phyloP scores from a whole-genome alignment of 164 flowering plant species.

The Kalanchoe fedtschenkoi region DNA sequence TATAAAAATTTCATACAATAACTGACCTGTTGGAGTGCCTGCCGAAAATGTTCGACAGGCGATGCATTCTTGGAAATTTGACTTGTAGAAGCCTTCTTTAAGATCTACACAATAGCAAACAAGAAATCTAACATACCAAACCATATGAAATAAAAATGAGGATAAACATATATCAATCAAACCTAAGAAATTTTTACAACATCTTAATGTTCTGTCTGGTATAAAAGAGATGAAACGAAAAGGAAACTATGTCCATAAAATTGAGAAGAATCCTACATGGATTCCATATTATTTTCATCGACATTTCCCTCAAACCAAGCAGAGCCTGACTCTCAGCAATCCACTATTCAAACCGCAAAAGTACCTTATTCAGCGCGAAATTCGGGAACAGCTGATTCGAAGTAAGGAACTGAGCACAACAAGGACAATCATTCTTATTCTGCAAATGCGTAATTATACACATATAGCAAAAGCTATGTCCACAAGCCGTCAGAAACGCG shows the following conservation, averaged over 20 bases:
- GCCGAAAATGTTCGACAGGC: constrained; percentile 57
- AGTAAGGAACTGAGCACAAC: constrained; percentile 67
- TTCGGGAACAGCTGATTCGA: constrained; percentile 68
- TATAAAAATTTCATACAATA: constrained; percentile 5
- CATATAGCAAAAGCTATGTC: constrained; percentile 97
- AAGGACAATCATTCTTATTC: constrained; percentile 89
- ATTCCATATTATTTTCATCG: no score
- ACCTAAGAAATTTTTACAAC: no score
- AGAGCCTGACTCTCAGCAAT: no score
- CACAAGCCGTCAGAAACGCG: constrained; percentile 86
- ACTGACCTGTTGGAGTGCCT: constrained; percentile 69
- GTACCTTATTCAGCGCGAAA: constrained; percentile 77
- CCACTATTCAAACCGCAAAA: background rate
- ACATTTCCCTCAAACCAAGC: no score
- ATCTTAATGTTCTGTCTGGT: no score
- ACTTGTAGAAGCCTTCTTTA: constrained; percentile 72
- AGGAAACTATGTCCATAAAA: no score
- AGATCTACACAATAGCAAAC: constrained; percentile 37
- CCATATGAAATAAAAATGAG: no score
- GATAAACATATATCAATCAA: no score
- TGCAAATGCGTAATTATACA: constrained; percentile 83
- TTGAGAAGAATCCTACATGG: no score
- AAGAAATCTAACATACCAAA: background rate
- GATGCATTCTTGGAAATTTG: constrained; percentile 67
- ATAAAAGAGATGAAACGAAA: no score